Evolutionary conservation across 352 stramenopile genomes (phyloP).

Genomic region (Phytophthora tentaculata): DNA sequence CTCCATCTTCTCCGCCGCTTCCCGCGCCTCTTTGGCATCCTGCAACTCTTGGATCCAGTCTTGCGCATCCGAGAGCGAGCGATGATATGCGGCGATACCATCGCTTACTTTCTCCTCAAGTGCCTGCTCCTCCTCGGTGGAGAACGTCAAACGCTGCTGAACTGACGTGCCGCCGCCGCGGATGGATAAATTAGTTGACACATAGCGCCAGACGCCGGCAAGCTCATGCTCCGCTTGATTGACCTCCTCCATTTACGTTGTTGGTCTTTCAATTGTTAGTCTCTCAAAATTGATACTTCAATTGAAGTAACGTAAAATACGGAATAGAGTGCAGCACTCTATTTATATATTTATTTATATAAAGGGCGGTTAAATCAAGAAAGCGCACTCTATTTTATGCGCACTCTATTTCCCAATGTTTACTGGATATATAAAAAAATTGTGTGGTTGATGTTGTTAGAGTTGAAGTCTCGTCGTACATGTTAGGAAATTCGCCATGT

Average conservation of each 20-base stretch:
- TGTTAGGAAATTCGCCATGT: too few relatives aligned
- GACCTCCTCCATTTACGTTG: conserved; percentile 22
- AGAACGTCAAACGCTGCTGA: conserved; percentile 53
- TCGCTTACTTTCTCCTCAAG: conserved; percentile 68
- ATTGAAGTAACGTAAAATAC: too few relatives aligned
- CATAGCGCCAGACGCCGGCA: conserved; percentile 46
- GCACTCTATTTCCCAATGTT: too few relatives aligned
- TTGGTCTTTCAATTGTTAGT: too few relatives aligned
- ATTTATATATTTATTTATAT: too few relatives aligned
- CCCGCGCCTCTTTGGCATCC: conserved; percentile 33
- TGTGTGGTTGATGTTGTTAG: too few relatives aligned
- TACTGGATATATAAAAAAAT: too few relatives aligned
- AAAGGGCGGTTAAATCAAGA: too few relatives aligned
- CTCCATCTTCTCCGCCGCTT: conserved; percentile 37
- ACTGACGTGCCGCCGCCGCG: conserved; percentile 4
- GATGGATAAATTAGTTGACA: conserved; percentile 45
- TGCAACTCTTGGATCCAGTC: conserved; percentile 53
- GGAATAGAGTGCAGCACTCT: too few relatives aligned
- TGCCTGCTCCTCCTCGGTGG: conserved; percentile 60
- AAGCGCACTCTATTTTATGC: too few relatives aligned
- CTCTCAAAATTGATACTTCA: too few relatives aligned
- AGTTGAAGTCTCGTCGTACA: too few relatives aligned
- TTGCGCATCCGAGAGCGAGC: conserved; percentile 44
- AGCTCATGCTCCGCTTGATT: conserved; percentile 55
- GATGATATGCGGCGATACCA: conserved; percentile 42